A percentile compares a stretch with the other conserved stretches of the same genome.
Evolutionary conservation across 345 rosid species (phyloP).

Genomic region (Arabidopsis arenosa): DNA sequence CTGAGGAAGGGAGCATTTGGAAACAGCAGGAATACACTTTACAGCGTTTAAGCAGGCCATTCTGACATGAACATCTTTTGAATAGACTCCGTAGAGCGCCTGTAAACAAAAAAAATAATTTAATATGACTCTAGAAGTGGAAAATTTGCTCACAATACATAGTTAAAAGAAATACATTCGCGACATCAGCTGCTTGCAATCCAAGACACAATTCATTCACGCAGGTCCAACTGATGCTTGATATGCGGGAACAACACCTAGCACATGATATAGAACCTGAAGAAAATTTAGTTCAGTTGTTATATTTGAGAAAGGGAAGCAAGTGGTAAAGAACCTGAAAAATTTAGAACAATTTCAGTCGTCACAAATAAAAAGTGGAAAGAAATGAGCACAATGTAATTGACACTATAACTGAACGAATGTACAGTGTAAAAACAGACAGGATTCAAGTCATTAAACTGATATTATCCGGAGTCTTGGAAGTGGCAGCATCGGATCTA

Average conservation of each 20-base stretch:
- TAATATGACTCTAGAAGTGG: constrained; percentile 26
- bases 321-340: too few species aligned
- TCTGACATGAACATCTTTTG: constrained; percentile 94
- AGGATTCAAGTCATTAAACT: constrained; percentile 54
- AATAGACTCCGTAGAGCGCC: constrained; percentile 92
- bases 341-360: not conserved
- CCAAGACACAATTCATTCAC: constrained; percentile 95
- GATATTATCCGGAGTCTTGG: constrained; percentile 94
- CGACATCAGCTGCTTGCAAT: constrained; percentile 78
- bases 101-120: constrained; percentile 42
- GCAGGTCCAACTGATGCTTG: constrained; percentile 88
- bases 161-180: constrained; percentile 61
- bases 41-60: constrained; percentile 96
- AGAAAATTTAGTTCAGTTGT: constrained; percentile 29
- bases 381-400: not conserved
- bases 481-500: constrained; percentile 92
- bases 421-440: constrained; percentile 17
- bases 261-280: constrained; percentile 91
- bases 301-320: not conserved
- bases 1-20: constrained; percentile 72
- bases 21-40: constrained; percentile 89
- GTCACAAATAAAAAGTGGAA: not conserved
- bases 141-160: not conserved
- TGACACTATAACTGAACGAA: constrained; percentile 2
- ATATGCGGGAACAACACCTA: constrained; percentile 83